Base-by-base conservation (phyloP, 1,284 basidiomycete species). In the Cryptococcus depauperatus region DNA sequence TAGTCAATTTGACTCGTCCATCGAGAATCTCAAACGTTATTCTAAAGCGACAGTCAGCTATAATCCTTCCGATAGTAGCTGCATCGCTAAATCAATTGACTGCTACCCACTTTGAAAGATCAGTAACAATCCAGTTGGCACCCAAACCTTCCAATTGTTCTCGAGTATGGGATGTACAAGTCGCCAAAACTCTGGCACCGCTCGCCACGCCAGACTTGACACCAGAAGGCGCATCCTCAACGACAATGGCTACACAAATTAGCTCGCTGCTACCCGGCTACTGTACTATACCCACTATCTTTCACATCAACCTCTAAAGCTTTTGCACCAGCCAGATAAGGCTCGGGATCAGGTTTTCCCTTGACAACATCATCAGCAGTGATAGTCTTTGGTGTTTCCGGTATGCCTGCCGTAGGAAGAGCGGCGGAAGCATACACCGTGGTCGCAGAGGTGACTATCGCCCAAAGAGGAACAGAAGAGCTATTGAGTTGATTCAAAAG, bases 181-280 rank as follows among this genome's bases (percentile, higher is more conserved):
- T 83, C 1, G 81, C 86, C 11, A 89, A 73, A 0, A 84, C 83
- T 35, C 69, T 75, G 35, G 81, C 75, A 14, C 85, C 85, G n/a
- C 85, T 82, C 5, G 81, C 79, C 37, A 77, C 78, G 8, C 85
- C 87, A 14, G 84, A 75, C 49, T 72, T 75, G 44, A 90, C 71
- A 0, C 87, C 87, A 5, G 83, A 81, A 3, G 85, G 83, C 1
- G 87, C 86, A 63, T 90, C 87, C 60, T 90, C 86, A 11, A 90
- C 74, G 5, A 89, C 86, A 47, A 90, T 73, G 58, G 82, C 83
- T 84, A 41, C 5, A 18, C n/a, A 2, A 16, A 18, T 34, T 8
- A 33, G 41, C 29, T 30, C 8, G 6, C 26, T 40, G 7, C 4
- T 29, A 7, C 10, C 25, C n/a, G 28, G 32, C 18, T 21, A 14